Evolutionary conservation across 257 asterid species (phyloP), one percentile per base, ranked within the genome.

Genomic region (Solanum lycopersicoides): DNA sequence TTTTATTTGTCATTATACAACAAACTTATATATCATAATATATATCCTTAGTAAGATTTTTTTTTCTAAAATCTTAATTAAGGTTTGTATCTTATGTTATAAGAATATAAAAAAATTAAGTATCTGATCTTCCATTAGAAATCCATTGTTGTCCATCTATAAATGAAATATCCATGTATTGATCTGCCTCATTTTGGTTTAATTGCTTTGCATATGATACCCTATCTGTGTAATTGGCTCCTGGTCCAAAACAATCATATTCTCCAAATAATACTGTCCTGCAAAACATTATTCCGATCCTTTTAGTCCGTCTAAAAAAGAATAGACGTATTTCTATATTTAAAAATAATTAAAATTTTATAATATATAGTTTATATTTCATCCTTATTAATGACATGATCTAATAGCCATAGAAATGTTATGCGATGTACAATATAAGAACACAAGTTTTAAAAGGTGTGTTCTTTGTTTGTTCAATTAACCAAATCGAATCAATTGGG

Each of bases 191-290:
- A 15, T 89, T 77, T 86, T 77, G 88, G 88, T 87, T 92, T 89
- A 96, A 45, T 73, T 94, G 97, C 89, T 89, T 93, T 65, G 87
- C 95, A 35, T 95, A 96, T 10, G 91, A 53, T 18, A 91, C 98
- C 44, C 99, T 91, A 47, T 63, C 12, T 32, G 91, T 89, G 34
- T 84, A 13, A 87, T 91, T 90, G 1, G 98, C 94, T 39, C 99
- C 99, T 0, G 92, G 86, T 44, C 99, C 99, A 28, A 35, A 83
- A 91, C 96, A 92, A 16, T 89, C 95, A 74, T 88, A 93, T 84
- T 96, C 99, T 9, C 98, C 98, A 42, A 93, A 95, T 13, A 83
- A 74, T 63, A 96, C 93, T 76, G 98, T 96, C 90, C 99, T 96
- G 69, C 85, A 86, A 65, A 60, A 47, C 11, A 56, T 2, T 56